phyloP scores from a whole-genome alignment of 2,329 filamentous ascomycete species.

The Corinectria fuckeliana region DNA sequence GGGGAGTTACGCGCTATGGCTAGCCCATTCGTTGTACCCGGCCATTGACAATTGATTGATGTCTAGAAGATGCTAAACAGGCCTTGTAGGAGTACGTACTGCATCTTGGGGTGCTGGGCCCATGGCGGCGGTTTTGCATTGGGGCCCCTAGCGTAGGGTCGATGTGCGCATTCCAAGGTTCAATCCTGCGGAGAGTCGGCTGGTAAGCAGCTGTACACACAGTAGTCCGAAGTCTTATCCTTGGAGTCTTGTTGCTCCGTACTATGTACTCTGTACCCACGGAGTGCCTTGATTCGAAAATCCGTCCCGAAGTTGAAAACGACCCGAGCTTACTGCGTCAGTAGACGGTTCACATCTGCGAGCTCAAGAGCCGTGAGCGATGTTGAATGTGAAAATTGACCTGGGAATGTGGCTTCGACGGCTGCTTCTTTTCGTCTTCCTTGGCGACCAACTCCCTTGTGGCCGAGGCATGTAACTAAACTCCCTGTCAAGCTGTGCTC shows the following conservation, averaged over 20 bases:
- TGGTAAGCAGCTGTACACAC: constrained; percentile 8
- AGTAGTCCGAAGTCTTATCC: constrained; percentile 11
- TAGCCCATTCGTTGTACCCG: constrained; percentile 22
- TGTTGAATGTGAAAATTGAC: background rate
- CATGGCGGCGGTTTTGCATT: constrained; percentile 39
- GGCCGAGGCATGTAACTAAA: constrained; percentile 20
- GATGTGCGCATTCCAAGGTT: constrained; percentile 27
- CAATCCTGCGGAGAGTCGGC: constrained; percentile 14
- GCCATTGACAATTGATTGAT: constrained; percentile 9
- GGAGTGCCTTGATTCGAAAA: background rate
- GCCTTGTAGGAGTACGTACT: constrained; percentile 21
- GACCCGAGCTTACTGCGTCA: background rate
- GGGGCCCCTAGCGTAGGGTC: constrained; percentile 30
- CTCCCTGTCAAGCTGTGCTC: constrained; percentile 30
- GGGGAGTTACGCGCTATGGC: constrained; percentile 24
- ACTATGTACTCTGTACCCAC: too few species aligned
- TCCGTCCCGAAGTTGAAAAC: background rate
- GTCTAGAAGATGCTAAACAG: constrained; percentile 31
- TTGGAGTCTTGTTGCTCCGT: constrained; percentile 2
- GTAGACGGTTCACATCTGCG: background rate
- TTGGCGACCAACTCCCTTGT: constrained; percentile 32
- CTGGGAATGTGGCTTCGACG: constrained; percentile 25
- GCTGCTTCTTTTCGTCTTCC: constrained; percentile 40
- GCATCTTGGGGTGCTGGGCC: constrained; percentile 29
- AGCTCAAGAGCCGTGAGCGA: background rate